phyloP scores from a whole-genome alignment of 2,329 filamentous ascomycete species.

The Arthrobotrys sinensis region DNA sequence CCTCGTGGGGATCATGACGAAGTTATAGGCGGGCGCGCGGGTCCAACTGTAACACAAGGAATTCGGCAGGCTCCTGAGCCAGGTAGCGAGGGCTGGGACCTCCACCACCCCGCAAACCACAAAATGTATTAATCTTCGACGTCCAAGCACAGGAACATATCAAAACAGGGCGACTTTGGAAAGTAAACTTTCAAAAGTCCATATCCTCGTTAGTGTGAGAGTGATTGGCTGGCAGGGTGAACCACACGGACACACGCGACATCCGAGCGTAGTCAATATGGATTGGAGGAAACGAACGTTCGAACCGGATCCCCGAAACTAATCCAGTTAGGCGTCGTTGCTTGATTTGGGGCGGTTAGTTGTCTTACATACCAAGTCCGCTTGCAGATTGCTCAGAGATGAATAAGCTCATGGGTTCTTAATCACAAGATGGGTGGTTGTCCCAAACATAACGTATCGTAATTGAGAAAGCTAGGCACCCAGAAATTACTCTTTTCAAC shows the following conservation, averaged over 20 bases:
- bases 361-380: background rate
- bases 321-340: conserved; percentile 8
- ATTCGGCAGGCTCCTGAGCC: background rate
- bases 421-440: conserved; percentile 17
- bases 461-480: background rate
- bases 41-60: conserved; percentile 24
- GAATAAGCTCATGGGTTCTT: conserved; percentile 2
- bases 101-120: conserved; percentile 2
- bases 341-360: background rate
- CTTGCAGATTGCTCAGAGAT: conserved; percentile 21
- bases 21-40: conserved; percentile 21
- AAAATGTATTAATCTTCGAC: background rate
- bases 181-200: conserved; percentile 16
- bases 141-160: conserved; percentile 5
- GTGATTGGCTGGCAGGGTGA: conserved; percentile 7
- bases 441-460: background rate
- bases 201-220: conserved; percentile 2
- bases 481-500: background rate
- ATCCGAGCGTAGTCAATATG: conserved; percentile 13
- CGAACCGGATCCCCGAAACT: conserved; percentile 22
- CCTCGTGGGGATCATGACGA: conserved; percentile 6
- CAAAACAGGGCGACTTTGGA: background rate
- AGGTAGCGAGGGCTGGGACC: background rate
- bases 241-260: conserved; percentile 22
- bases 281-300: background rate